These are phyloP conservation scores for Elaeagnus macrophylla DNA, from an alignment of 306 rosid genomes.

Conservation along the genomic window DNA sequence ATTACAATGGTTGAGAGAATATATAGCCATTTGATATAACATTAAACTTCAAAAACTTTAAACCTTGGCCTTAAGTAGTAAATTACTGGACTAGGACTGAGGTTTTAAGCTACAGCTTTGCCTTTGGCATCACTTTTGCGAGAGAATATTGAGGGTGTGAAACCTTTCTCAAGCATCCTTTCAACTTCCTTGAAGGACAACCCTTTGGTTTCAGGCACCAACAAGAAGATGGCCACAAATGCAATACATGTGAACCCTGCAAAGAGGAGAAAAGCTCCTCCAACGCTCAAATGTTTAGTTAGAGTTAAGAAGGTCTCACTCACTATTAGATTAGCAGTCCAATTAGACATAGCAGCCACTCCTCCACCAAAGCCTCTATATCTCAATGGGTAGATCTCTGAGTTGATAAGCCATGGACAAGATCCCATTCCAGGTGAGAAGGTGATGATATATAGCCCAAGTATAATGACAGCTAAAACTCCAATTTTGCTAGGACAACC, in stretches of 20 bases:
- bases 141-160: slow-evolving; percentile 17
- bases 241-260: slow-evolving; percentile 53
- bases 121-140: slow-evolving; percentile 1
- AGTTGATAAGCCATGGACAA: slow-evolving; percentile 73
- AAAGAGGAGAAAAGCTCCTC: slow-evolving; percentile 67
- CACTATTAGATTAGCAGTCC: slow-evolving; percentile 65
- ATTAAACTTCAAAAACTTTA: too few species aligned
- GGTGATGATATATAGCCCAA: slow-evolving; percentile 53
- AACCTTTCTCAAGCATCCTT: slow-evolving; percentile 48
- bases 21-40: too few species aligned
- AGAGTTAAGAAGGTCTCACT: slow-evolving; percentile 61
- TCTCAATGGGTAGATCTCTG: slow-evolving; percentile 69
- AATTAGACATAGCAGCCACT: slow-evolving; percentile 71
- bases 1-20: too few species aligned
- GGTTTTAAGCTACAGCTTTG: background rate
- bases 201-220: slow-evolving; percentile 68
- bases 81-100: too few species aligned
- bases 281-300: slow-evolving; percentile 41
- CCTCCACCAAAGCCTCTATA: slow-evolving; percentile 80
- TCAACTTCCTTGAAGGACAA: slow-evolving; percentile 59
- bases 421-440: slow-evolving; percentile 86
- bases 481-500: slow-evolving; percentile 79
- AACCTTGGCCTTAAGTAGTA: too few species aligned
- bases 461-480: slow-evolving; percentile 44
- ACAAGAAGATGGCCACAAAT: slow-evolving; percentile 33